Percentiles rank a stretch among this genome's conserved stretches.
phyloP scores from a whole-genome alignment of 2,329 filamentous ascomycete species.

The Elsinoe necatrix region DNA sequence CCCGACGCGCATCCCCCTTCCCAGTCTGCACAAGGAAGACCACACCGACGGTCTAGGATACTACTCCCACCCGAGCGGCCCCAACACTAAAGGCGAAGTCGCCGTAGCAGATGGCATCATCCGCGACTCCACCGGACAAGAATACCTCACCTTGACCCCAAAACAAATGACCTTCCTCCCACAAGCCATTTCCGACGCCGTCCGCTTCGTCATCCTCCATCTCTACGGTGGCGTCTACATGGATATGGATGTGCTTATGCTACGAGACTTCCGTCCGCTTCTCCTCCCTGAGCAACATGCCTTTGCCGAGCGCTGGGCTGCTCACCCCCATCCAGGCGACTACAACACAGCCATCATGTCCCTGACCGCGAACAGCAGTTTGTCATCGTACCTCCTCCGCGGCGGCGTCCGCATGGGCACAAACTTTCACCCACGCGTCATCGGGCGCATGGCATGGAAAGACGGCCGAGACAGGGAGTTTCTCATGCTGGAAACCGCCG shows the following conservation, averaged over 20 bases:
- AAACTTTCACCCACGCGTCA: slow-evolving; percentile 49
- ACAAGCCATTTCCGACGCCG: slow-evolving; percentile 49
- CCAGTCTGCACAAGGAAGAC: slow-evolving; percentile 34
- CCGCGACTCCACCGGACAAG: slow-evolving; percentile 41
- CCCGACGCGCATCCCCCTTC: slow-evolving; percentile 44
- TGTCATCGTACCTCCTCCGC: slow-evolving; percentile 47
- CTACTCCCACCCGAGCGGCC: slow-evolving; percentile 40
- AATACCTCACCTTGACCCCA: slow-evolving; percentile 46
- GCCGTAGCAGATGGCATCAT: slow-evolving; percentile 45
- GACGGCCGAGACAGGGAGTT: slow-evolving; percentile 47
- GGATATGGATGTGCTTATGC: slow-evolving; percentile 49
- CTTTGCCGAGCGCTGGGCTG: slow-evolving; percentile 50
- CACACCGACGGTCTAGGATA: slow-evolving; percentile 43
- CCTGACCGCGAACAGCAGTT: slow-evolving; percentile 46
- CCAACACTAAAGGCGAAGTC: slow-evolving; percentile 35
- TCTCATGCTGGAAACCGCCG: slow-evolving; percentile 49
- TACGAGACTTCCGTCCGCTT: slow-evolving; percentile 48
- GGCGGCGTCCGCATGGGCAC: slow-evolving; percentile 50
- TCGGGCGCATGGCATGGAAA: slow-evolving; percentile 50
- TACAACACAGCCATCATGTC: slow-evolving; percentile 53
- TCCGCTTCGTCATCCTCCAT: slow-evolving; percentile 48
- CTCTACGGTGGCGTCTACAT: slow-evolving; percentile 47
- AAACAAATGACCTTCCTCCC: slow-evolving; percentile 52
- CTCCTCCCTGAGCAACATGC: slow-evolving; percentile 43
- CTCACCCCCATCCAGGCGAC: slow-evolving; percentile 42